phyloP scores from a whole-genome alignment of 2,329 filamentous ascomycete species.

The Dactylellina leptospora region DNA sequence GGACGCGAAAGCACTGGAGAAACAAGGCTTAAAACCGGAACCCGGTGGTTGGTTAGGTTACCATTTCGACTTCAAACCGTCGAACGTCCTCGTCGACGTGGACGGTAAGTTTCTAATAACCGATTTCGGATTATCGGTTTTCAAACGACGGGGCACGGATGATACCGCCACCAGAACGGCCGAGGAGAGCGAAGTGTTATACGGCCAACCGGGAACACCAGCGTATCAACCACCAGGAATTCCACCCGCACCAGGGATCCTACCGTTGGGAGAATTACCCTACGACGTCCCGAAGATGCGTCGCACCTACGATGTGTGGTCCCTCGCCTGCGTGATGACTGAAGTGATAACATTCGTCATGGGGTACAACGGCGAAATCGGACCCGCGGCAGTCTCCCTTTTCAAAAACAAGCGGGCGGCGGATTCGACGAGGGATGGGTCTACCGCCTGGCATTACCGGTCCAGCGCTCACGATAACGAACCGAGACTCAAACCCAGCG shows the following conservation, averaged over 20 bases:
- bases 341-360: constrained; percentile 35
- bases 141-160: constrained; percentile 60
- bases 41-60: constrained; percentile 63
- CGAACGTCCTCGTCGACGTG: constrained; percentile 88
- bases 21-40: constrained; percentile 24
- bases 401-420: constrained; percentile 36
- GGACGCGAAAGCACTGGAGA: constrained; percentile 19
- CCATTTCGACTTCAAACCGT: constrained; percentile 94
- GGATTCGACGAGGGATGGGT: constrained; percentile 27
- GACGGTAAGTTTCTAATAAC: constrained; percentile 86
- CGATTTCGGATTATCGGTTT: constrained; percentile 96
- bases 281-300: constrained; percentile 41
- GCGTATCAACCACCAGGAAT: constrained; percentile 38
- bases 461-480: constrained; percentile 31
- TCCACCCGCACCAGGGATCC: constrained; percentile 14
- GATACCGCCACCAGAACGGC: constrained; percentile 16
- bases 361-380: constrained; percentile 22
- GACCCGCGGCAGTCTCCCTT: constrained; percentile 16
- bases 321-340: constrained; percentile 41
- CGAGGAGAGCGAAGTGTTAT: constrained; percentile 33
- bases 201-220: constrained; percentile 37
- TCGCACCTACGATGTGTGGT: constrained; percentile 50
- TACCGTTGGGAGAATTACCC: constrained; percentile 14
- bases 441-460: constrained; percentile 38
- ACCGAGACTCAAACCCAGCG: constrained; percentile 23